Evolutionary conservation across 2,329 filamentous ascomycete genomes (phyloP).

Genomic region (Fusarium piperis): DNA sequence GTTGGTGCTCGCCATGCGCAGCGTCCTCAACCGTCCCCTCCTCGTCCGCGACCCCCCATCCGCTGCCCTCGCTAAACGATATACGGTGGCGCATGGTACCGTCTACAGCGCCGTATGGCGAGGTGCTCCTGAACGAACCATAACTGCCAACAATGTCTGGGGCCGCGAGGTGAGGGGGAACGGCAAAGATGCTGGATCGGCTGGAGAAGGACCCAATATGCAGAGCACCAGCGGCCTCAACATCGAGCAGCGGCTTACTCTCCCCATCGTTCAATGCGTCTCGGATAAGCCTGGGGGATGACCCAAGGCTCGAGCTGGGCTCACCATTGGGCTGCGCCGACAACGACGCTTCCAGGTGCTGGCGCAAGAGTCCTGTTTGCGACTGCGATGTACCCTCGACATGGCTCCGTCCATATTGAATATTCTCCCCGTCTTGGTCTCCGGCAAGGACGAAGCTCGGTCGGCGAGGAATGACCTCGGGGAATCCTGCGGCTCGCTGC

Average conservation of each 20-base stretch:
- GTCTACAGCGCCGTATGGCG: slow-evolving; percentile 64
- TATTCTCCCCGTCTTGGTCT: slow-evolving; percentile 53
- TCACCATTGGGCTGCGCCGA: slow-evolving; percentile 36
- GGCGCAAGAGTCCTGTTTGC: slow-evolving; percentile 59
- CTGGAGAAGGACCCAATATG: slow-evolving; percentile 43
- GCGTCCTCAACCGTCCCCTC: slow-evolving; percentile 43
- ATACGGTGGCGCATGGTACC: slow-evolving; percentile 48
- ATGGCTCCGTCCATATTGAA: slow-evolving; percentile 54
- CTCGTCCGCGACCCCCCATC: slow-evolving; percentile 50
- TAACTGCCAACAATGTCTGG: slow-evolving; percentile 79
- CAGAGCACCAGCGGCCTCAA: slow-evolving; percentile 51
- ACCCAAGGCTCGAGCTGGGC: slow-evolving; percentile 32
- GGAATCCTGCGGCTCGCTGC: slow-evolving; percentile 89
- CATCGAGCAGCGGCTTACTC: slow-evolving; percentile 57
- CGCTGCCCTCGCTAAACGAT: slow-evolving; percentile 57
- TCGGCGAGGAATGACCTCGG: slow-evolving; percentile 84
- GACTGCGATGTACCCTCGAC: slow-evolving; percentile 49
- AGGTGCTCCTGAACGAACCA: slow-evolving; percentile 58
- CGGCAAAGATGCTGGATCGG: slow-evolving; percentile 61
- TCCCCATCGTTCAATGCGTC: slow-evolving; percentile 55
- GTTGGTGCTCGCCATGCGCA: slow-evolving; percentile 70
- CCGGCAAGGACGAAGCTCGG: slow-evolving; percentile 76
- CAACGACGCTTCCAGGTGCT: slow-evolving; percentile 59
- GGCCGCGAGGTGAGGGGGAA: slow-evolving; percentile 70
- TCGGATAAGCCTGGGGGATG: slow-evolving; percentile 18